Conservation (phyloP, 495 filamentous ascomycete genomes). For the Neurospora tetraspora region DNA sequence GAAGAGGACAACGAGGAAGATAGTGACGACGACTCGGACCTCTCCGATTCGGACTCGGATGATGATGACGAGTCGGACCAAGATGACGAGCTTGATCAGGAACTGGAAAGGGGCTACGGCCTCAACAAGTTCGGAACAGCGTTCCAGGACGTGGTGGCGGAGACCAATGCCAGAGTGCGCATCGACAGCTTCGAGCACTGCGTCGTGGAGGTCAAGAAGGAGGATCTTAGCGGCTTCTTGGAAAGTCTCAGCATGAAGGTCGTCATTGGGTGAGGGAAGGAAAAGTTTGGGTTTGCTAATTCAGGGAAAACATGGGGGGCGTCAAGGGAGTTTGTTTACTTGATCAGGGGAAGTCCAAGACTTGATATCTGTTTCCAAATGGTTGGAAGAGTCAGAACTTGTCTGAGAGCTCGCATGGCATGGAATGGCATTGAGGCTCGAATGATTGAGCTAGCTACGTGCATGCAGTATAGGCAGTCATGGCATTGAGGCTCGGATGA, state of each 20-base stretch:
- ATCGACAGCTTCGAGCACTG: slow-evolving; percentile 97
- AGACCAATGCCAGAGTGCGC: slow-evolving; percentile 79
- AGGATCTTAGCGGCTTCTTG: slow-evolving; percentile 84
- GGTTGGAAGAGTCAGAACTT: background rate
- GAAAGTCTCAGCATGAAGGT: slow-evolving; percentile 86
- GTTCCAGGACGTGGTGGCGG: slow-evolving; percentile 88
- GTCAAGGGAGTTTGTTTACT: background rate
- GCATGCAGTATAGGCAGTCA: background rate
- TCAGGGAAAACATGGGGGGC: background rate
- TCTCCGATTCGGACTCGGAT: slow-evolving; percentile 28
- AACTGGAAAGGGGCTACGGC: slow-evolving; percentile 51
- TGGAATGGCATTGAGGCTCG: background rate
- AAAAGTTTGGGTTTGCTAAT: background rate
- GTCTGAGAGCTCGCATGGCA: too few species aligned
- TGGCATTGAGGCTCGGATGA: background rate
- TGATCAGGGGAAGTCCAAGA: background rate
- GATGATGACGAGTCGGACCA: slow-evolving; percentile 53
- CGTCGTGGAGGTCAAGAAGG: slow-evolving; percentile 92
- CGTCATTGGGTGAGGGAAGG: slow-evolving; percentile 60
- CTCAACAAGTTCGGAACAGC: slow-evolving; percentile 87
- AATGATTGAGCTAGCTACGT: background rate
- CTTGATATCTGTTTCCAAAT: background rate
- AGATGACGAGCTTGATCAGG: slow-evolving; percentile 48
- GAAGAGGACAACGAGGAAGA: slow-evolving; percentile 25
- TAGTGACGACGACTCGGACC: slow-evolving; percentile 8